Evolutionary conservation across 129 eudicot species (phyloP).

Genomic region (Chrysanthemum lavandulifolium): DNA sequence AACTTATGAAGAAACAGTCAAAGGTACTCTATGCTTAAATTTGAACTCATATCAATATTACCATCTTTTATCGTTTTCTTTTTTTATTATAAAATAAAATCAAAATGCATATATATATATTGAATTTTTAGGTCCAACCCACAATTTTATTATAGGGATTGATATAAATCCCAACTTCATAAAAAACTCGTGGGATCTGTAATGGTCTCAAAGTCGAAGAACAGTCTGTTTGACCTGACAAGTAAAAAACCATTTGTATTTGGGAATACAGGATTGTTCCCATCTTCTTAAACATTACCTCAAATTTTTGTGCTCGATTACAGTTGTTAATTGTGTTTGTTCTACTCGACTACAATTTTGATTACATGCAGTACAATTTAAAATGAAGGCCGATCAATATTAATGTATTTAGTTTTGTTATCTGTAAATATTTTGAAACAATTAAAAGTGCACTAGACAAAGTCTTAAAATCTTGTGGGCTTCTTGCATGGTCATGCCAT

Average conservation of each 20-base stretch:
- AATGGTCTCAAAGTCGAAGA: background rate
- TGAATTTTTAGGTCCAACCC: background rate
- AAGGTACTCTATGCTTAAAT: background rate
- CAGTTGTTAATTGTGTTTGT: background rate
- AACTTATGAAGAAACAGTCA: constrained; percentile 8
- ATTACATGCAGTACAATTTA: too few species aligned
- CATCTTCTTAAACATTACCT: background rate
- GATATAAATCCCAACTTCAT: background rate
- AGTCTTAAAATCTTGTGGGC: background rate
- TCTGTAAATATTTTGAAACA: background rate
- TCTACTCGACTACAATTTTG: too few species aligned
- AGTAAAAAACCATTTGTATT: background rate
- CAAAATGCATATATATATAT: too few species aligned
- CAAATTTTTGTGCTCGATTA: background rate
- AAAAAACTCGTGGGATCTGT: background rate
- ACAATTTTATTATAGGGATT: background rate
- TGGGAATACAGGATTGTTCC: background rate
- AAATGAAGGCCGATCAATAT: too few species aligned
- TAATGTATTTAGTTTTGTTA: background rate
- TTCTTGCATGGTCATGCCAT: background rate
- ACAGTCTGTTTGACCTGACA: background rate
- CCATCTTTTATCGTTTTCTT: background rate
- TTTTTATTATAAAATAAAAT: too few species aligned
- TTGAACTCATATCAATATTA: background rate
- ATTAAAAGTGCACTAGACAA: background rate